These are phyloP conservation scores for Ananas comosus DNA, from an alignment of 176 grass and related monocot species.

Conservation along the genomic window DNA sequence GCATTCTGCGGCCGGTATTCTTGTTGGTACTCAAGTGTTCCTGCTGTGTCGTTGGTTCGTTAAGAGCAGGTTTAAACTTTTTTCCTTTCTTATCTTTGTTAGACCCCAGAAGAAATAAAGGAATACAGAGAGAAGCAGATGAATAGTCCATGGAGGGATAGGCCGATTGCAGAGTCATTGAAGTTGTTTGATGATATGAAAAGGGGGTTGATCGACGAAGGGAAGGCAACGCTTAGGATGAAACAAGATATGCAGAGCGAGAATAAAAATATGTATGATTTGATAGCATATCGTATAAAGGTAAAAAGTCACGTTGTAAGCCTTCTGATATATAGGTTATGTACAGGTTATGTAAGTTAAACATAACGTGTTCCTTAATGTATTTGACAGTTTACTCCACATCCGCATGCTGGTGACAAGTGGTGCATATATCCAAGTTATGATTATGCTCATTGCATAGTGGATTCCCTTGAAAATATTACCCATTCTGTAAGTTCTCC, in stretches of 20 bases:
- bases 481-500: conserved; percentile 74
- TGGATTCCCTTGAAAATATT: conserved; percentile 96
- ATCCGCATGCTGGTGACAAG: conserved; percentile 94
- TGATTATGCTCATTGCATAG: conserved; percentile 93
- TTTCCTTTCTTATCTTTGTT: conserved; percentile 17
- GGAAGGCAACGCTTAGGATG: conserved; percentile 83
- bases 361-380: neutral
- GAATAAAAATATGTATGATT: conserved; percentile 95
- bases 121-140: conserved; percentile 90
- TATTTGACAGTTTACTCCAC: conserved; percentile 57
- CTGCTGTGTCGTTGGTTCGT: neutral
- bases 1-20: neutral
- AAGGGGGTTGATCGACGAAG: conserved; percentile 68
- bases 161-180: conserved; percentile 68
- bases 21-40: neutral
- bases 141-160: conserved; percentile 97
- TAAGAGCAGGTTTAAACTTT: conserved; percentile 1
- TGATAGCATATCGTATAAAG: conserved; percentile 99
- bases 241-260: conserved; percentile 99
- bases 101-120: conserved; percentile 89
- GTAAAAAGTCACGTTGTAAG: conserved; percentile 29
- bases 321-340: neutral
- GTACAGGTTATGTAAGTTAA: neutral
- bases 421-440: conserved; percentile 99
- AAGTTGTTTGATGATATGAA: conserved; percentile 94